These are phyloP conservation scores for Rhododendron kiyosumense DNA, from an alignment of 148 eudicot genomes.

Conservation along the genomic window DNA sequence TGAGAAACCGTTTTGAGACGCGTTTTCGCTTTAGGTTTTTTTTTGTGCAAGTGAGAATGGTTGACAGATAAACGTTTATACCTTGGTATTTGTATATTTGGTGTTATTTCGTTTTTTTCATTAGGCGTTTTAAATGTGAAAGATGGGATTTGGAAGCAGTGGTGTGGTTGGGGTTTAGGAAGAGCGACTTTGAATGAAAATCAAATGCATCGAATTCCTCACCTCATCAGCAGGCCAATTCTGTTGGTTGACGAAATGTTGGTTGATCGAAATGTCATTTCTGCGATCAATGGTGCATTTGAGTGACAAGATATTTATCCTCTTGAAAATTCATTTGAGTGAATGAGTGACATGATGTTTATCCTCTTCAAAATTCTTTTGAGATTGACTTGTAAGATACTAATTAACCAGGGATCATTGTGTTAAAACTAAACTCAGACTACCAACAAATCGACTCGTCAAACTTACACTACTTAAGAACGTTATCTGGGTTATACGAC, in stretches of 20 bases:
- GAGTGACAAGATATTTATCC: background rate
- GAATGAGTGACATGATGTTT: background rate
- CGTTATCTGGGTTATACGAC: background rate
- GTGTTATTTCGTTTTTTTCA: background rate
- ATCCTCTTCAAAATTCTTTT: background rate
- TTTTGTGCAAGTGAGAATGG: slow-evolving; percentile 13
- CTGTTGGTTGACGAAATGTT: background rate
- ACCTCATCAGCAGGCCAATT: background rate
- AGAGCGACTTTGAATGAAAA: background rate
- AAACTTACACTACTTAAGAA: background rate
- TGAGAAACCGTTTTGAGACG: slow-evolving; percentile 32
- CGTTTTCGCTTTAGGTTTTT: background rate
- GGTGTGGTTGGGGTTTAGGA: slow-evolving; percentile 7
- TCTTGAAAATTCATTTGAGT: background rate
- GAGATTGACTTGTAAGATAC: background rate
- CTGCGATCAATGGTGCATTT: background rate
- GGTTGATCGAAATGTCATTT: background rate
- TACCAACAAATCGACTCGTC: background rate
- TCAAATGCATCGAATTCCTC: background rate
- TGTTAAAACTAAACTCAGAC: background rate
- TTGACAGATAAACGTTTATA: background rate
- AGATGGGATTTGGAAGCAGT: slow-evolving; percentile 1
- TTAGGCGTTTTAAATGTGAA: background rate
- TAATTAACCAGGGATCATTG: background rate
- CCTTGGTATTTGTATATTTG: slow-evolving; percentile 12